These are phyloP conservation scores for Neofusicoccum umdonicola DNA, from an alignment of 2,329 filamentous ascomycete genomes.

Conservation along the genomic window DNA sequence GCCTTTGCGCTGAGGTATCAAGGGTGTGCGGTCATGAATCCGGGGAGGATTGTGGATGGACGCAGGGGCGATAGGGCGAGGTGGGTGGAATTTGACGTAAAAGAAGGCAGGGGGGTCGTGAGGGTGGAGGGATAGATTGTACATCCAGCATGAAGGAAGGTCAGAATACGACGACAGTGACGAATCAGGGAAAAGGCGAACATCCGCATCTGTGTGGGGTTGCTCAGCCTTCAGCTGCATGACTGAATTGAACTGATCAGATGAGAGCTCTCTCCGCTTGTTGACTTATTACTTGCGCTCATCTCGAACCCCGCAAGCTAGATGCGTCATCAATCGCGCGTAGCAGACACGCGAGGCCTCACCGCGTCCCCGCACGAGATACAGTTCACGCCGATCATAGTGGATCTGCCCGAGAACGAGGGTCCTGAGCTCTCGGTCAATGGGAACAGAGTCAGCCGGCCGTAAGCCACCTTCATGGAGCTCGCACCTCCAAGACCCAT, in stretches of 20 bases:
- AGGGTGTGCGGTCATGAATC: conserved; percentile 94
- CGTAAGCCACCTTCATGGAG: no score
- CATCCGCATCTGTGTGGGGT: no score
- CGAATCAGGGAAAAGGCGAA: no score
- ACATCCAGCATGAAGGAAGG: not conserved
- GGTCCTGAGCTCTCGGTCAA: no score
- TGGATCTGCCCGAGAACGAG: not conserved
- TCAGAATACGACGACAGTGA: no score
- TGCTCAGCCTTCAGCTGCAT: no score
- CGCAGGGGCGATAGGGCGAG: conserved; percentile 61
- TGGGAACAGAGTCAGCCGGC: no score
- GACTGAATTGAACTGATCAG: no score
- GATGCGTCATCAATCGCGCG: not conserved
- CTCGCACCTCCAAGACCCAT: not conserved
- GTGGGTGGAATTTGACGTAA: conserved; percentile 78
- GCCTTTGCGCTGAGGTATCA: conserved; percentile 90
- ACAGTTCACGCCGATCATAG: not conserved
- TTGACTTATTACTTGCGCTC: not conserved
- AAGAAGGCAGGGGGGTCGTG: conserved; percentile 27
- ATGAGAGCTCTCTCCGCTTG: not conserved
- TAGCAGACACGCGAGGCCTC: not conserved
- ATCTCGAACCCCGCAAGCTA: not conserved
- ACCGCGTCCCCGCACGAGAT: not conserved
- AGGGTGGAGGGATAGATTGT: conserved; percentile 20
- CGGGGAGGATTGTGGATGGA: conserved; percentile 65